These are phyloP conservation scores for Boletus mariae DNA, from an alignment of 1,284 basidiomycete species.

Conservation along the genomic window DNA sequence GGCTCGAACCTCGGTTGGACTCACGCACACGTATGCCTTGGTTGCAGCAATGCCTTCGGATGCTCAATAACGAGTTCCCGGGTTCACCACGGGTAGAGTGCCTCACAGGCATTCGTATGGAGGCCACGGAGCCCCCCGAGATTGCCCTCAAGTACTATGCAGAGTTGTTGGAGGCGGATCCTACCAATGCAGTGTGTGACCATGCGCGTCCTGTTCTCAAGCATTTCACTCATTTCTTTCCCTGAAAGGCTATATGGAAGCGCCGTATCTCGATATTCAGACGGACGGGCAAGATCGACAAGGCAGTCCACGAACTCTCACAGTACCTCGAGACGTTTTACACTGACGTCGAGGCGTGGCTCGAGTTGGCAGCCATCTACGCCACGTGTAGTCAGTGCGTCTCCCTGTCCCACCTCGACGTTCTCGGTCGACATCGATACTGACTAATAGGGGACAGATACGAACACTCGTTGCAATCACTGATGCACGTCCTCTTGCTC, in stretches of 20 bases:
- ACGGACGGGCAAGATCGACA: conserved; percentile 56
- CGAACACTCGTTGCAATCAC: conserved; percentile 54
- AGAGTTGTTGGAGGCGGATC: conserved; percentile 61
- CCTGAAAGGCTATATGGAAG: conserved; percentile 68
- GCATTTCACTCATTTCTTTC: conserved; percentile 25
- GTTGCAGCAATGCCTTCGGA: conserved; percentile 59
- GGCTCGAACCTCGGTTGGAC: conserved; percentile 8
- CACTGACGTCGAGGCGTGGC: conserved; percentile 89
- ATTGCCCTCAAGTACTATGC: conserved; percentile 70
- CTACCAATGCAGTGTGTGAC: conserved; percentile 70
- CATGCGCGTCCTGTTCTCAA: background rate
- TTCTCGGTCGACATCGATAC: background rate
- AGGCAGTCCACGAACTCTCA: conserved; percentile 73
- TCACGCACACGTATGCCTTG: conserved; percentile 7
- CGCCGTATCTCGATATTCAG: conserved; percentile 74
- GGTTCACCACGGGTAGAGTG: conserved; percentile 79
- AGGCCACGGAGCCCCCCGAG: conserved; percentile 65
- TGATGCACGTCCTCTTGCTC: conserved; percentile 80
- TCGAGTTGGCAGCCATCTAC: conserved; percentile 90
- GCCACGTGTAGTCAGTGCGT: conserved; percentile 73
- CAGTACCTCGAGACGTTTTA: conserved; percentile 91
- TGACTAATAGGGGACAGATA: conserved; percentile 40
- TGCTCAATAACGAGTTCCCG: conserved; percentile 72
- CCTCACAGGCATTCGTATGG: conserved; percentile 84
- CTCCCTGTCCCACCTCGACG: background rate